Base-by-base conservation (phyloP, 2,329 filamentous ascomycete genomes). In the Microcyclospora tardicrescens region DNA sequence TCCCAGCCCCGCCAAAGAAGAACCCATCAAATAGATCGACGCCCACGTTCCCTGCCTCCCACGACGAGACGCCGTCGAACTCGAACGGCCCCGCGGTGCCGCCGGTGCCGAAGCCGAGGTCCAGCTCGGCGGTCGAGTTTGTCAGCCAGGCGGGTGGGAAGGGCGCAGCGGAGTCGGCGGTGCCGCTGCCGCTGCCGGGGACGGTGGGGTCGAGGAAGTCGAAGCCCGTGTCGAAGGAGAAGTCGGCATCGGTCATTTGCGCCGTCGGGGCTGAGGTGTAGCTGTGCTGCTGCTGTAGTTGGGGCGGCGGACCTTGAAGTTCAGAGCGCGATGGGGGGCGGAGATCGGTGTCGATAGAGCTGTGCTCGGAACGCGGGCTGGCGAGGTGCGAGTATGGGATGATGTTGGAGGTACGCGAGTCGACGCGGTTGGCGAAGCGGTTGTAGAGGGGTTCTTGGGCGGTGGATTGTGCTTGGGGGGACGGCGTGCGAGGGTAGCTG, bases 11-110 rank as follows among this genome's bases (percentile, higher is more conserved):
- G 1, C 78, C 77, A 55, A 82, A 81, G 62, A 81, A 82, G 55
- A 84, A 84, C 0, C 76, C 75, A 53, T 83, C 79, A 58, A 84
- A 83, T 10, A 69, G 43, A 54, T 70, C 66, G 28, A 66, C 47
- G 32, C 49, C 47, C 3, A 50, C 48, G 33, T 47, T 15, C 12
- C 14, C 50, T 10, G 48, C 78, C 48, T 80, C 75, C 50, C 75
- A 68, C 53, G 77, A 65, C 5, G 61, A 62, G 35, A 61, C 62
- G 29, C 45, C 38, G 35, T 48, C 51, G 35, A 46, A 47, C 11
- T 46, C 49, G 13, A 34, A 36, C 24, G 39, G 35, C 8, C 13
- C 61, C 57, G 42, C 42, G 15, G 49, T 43, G 11, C 47, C 52
- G 8, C 53, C 52, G 5, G 49, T 54, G 10, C 55, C 54, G 29